Conservation (phyloP, 2,329 filamentous ascomycete genomes). For the Colletotrichum paranaense region DNA sequence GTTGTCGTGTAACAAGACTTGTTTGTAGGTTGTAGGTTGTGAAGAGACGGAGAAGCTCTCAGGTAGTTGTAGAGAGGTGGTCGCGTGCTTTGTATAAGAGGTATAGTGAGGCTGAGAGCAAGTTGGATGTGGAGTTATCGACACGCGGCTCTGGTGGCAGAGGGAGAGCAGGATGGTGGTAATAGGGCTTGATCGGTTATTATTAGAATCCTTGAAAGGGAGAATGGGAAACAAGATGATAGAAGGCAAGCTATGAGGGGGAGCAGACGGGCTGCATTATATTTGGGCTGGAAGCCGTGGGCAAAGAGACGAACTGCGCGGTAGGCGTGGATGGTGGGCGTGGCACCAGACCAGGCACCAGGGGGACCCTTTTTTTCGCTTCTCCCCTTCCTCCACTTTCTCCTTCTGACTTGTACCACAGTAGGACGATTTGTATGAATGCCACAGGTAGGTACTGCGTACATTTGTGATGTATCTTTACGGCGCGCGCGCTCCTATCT, state of each 20-base stretch:
- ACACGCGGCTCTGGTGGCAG: constrained; percentile 23
- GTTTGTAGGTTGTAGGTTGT: not conserved
- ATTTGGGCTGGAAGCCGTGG: constrained; percentile 18
- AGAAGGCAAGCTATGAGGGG: not conserved
- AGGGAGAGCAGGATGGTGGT: not conserved
- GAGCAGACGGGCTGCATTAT: constrained; percentile 27
- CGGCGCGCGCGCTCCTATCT: not conserved
- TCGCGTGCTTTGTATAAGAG: constrained; percentile 21
- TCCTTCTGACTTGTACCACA: not conserved
- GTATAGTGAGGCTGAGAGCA: constrained; percentile 7
- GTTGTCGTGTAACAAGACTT: constrained; percentile 1
- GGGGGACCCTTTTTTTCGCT: not conserved
- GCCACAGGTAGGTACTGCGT: not conserved
- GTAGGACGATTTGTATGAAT: constrained; percentile 4
- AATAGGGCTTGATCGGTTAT: constrained; percentile 2
- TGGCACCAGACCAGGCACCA: not conserved
- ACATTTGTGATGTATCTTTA: not conserved
- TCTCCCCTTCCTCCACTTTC: not conserved
- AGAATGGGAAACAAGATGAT: constrained; percentile 5
- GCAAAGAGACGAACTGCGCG: not conserved
- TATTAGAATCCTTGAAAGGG: constrained; percentile 25
- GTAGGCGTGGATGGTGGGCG: not conserved
- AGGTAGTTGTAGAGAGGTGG: not conserved
- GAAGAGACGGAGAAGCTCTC: not conserved
- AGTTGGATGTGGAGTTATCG: constrained; percentile 9